Evolutionary conservation across 2,329 filamentous ascomycete genomes (phyloP).

Genomic region (Aureobasidium sp.): DNA sequence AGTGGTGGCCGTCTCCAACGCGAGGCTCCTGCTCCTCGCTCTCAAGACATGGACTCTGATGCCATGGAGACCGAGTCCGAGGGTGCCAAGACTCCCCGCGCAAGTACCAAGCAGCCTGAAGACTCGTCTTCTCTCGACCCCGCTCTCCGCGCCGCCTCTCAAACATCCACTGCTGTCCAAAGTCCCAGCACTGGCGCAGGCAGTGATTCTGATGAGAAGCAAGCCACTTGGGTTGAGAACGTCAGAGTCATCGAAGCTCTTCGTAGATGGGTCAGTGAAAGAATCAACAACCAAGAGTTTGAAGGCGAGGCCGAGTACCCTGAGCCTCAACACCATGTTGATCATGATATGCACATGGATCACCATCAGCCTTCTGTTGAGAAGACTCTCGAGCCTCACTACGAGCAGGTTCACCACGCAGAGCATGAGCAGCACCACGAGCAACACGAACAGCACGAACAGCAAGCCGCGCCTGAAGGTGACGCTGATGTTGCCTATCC

Average conservation of each 20-base stretch:
- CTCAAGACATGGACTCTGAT: conserved; percentile 29
- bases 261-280: conserved; percentile 47
- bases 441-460: conserved; percentile 2
- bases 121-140: conserved; percentile 27
- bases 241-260: conserved; percentile 55
- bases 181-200: conserved; percentile 19
- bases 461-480: not conserved
- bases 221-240: conserved; percentile 54
- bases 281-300: conserved; percentile 46
- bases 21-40: conserved; percentile 38
- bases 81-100: conserved; percentile 27
- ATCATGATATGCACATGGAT: conserved; percentile 11
- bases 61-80: conserved; percentile 35
- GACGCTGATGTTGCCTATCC: conserved; percentile 7
- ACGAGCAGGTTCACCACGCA: conserved; percentile 6
- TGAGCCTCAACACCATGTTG: conserved; percentile 12
- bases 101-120: conserved; percentile 24
- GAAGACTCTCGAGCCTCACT: not conserved
- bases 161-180: conserved; percentile 16
- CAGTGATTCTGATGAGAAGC: conserved; percentile 35
- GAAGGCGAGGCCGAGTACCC: conserved; percentile 27
- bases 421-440: conserved; percentile 1
- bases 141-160: conserved; percentile 25
- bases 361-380: conserved; percentile 13
- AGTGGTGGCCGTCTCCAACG: conserved; percentile 52